Conservation (phyloP, 805 yeast species). For the Ogataea trehaloabstinens region DNA sequence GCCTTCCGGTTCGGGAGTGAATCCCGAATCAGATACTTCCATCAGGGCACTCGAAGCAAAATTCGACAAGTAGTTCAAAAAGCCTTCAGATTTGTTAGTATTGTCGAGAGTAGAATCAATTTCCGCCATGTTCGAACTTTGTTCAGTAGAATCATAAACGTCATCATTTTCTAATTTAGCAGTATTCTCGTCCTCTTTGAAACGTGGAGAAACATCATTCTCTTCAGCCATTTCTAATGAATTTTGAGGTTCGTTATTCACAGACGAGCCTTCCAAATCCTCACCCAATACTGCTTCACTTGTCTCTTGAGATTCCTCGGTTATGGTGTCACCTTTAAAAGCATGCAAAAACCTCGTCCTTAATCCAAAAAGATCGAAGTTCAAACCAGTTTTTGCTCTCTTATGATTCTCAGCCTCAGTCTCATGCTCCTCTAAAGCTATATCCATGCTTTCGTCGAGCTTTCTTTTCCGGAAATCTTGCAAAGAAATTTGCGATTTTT, state of each 20-base stretch:
- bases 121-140: not conserved
- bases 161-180: not conserved
- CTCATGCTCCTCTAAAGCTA: no score
- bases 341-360: not conserved
- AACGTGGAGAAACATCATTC: not conserved
- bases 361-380: not conserved
- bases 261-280: not conserved
- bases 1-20: not conserved
- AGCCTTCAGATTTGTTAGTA: no score
- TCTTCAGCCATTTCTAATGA: not conserved
- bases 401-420: no score
- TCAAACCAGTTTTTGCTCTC: not conserved
- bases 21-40: conserved; percentile 1
- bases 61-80: not conserved
- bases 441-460: no score
- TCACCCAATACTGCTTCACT: not conserved
- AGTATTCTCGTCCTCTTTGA: not conserved
- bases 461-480: no score
- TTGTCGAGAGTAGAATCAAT: no score
- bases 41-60: conserved; percentile 1
- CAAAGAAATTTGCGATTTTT: no score
- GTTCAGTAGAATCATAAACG: not conserved
- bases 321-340: not conserved
- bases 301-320: not conserved
- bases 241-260: not conserved